phyloP scores from a whole-genome alignment of 805 yeast genomes.

The Candida schatavii region DNA sequence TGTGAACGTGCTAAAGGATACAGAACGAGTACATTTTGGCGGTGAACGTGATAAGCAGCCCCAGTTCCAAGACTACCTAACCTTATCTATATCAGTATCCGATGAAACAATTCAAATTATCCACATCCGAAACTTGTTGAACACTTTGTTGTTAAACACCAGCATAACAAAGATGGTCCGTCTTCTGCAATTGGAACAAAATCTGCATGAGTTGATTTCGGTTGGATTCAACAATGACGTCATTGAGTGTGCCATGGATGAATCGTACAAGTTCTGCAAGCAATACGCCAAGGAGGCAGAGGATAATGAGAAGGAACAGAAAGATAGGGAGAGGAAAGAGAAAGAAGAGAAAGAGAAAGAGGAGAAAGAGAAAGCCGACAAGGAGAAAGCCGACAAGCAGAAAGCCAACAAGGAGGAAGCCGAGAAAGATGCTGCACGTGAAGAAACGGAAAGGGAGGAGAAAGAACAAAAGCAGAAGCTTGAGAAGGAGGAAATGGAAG shows the following conservation, averaged over 20 bases:
- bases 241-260: constrained; percentile 28
- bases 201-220: too few species aligned
- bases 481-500: not conserved
- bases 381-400: not conserved
- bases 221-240: constrained; percentile 21
- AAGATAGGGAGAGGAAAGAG: not conserved
- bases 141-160: constrained; percentile 13
- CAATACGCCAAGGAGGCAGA: constrained; percentile 17
- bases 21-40: not conserved
- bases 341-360: constrained; percentile 1
- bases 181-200: constrained; percentile 7
- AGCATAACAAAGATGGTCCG: constrained; percentile 2
- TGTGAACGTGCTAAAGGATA: constrained; percentile 5
- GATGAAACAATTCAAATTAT: constrained; percentile 36
- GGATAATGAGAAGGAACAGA: not conserved
- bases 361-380: not conserved
- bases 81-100: constrained; percentile 34
- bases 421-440: not conserved
- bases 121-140: constrained; percentile 31
- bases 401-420: not conserved
- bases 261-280: constrained; percentile 24
- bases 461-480: not conserved
- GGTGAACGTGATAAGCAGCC: not conserved
- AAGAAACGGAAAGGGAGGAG: not conserved
- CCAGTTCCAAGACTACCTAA: constrained; percentile 21